phyloP scores from a whole-genome alignment of 345 rosid genomes.

The Crucihimalaya himalaica region DNA sequence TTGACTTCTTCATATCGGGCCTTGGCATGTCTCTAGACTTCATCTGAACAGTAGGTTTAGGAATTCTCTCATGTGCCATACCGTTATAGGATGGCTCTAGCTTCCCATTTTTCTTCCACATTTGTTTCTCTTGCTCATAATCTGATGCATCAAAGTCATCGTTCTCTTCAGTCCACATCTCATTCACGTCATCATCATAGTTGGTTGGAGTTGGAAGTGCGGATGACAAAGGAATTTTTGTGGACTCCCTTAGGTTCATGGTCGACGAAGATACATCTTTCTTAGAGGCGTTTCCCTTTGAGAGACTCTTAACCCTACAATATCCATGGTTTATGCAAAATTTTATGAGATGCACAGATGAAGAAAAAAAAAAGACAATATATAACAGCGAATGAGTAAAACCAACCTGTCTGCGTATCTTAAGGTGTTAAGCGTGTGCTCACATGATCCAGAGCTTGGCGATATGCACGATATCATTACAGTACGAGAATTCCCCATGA shows the following conservation, averaged over 20 bases:
- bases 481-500: slow-evolving; percentile 94
- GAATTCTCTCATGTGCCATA: slow-evolving; percentile 57
- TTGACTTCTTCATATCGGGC: slow-evolving; percentile 57
- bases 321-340: slow-evolving; percentile 18
- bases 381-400: not conserved
- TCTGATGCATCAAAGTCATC: slow-evolving; percentile 80
- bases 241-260: slow-evolving; percentile 75
- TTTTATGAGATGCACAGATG: slow-evolving; percentile 3
- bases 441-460: slow-evolving; percentile 97
- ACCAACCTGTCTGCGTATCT: slow-evolving; percentile 98
- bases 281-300: slow-evolving; percentile 83
- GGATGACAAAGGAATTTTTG: slow-evolving; percentile 63
- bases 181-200: slow-evolving; percentile 68
- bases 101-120: slow-evolving; percentile 73
- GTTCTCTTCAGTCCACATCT: slow-evolving; percentile 79
- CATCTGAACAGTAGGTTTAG: slow-evolving; percentile 53
- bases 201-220: slow-evolving; percentile 56
- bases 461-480: slow-evolving; percentile 99
- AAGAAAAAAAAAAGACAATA: slow-evolving; percentile 2
- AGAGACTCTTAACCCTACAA: slow-evolving; percentile 94
- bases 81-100: slow-evolving; percentile 48
- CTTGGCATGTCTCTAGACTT: slow-evolving; percentile 48
- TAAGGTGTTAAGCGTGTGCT: slow-evolving; percentile 95
- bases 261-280: slow-evolving; percentile 77
- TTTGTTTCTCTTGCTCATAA: slow-evolving; percentile 67